These are phyloP conservation scores for Cryptococcus amylolentus DNA, from an alignment of 1,284 basidiomycete genomes.

Conservation along the genomic window DNA sequence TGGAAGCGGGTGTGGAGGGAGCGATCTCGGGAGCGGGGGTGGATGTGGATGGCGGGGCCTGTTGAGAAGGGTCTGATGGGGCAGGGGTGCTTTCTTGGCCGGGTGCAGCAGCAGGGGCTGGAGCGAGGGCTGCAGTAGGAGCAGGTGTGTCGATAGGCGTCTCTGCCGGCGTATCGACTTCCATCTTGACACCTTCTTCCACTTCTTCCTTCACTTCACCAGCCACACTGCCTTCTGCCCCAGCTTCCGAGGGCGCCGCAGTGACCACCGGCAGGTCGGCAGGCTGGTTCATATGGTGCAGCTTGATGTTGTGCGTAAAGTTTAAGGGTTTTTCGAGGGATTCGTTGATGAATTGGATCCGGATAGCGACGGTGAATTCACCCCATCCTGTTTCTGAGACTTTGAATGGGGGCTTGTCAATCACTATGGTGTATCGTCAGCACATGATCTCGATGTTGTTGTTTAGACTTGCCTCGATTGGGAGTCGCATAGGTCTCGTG, in stretches of 20 bases:
- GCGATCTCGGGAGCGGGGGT: background rate
- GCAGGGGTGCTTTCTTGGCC: background rate
- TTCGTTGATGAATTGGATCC: constrained; percentile 87
- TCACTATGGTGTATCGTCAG: constrained; percentile 54
- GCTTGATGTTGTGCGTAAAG: constrained; percentile 87
- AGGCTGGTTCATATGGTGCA: constrained; percentile 80
- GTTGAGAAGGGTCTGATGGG: background rate
- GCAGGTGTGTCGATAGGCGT: background rate
- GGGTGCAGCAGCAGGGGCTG: background rate
- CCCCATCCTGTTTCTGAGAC: constrained; percentile 99
- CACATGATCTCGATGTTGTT: background rate
- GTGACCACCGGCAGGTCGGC: constrained; percentile 50
- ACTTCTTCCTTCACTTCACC: constrained; percentile 7
- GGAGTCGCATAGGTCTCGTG: constrained; percentile 96
- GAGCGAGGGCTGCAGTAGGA: constrained; percentile 1
- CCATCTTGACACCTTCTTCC: constrained; percentile 2
- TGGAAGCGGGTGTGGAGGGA: background rate
- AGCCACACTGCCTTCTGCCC: constrained; percentile 12
- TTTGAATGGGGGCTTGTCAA: constrained; percentile 91
- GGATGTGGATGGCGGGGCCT: background rate
- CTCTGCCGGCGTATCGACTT: constrained; percentile 2
- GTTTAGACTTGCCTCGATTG: constrained; percentile 65
- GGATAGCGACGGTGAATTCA: constrained; percentile 95
- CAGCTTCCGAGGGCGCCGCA: constrained; percentile 55
- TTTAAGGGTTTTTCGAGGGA: constrained; percentile 85